Percentiles rank a stretch among this genome's conserved stretches.
These are phyloP conservation scores for Geosmithia putterillii DNA, from an alignment of 2,329 filamentous ascomycete genomes.

Conservation along the genomic window DNA sequence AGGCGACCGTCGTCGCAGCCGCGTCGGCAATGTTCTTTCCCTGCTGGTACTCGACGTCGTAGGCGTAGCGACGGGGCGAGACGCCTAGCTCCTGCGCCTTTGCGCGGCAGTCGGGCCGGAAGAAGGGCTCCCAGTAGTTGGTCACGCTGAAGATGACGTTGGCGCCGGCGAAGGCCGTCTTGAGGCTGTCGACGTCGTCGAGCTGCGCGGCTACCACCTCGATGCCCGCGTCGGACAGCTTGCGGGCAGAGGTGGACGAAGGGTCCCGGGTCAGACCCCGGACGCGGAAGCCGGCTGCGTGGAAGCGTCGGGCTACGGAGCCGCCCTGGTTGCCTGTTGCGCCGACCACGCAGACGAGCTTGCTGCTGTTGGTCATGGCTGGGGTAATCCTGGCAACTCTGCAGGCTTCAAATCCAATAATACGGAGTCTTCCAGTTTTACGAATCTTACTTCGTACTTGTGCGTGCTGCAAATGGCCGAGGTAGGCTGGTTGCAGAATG, in stretches of 20 bases:
- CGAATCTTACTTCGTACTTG: too few species aligned
- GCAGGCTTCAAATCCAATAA: too few species aligned
- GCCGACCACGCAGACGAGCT: not conserved
- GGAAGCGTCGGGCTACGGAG: conserved; percentile 7
- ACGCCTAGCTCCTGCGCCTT: conserved; percentile 2
- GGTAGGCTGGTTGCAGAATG: too few species aligned
- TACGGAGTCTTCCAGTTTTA: too few species aligned
- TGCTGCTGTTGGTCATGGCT: not conserved
- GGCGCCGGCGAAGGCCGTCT: conserved; percentile 20
- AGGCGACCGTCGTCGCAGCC: conserved; percentile 3
- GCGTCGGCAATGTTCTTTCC: conserved; percentile 8
- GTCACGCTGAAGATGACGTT: conserved; percentile 23
- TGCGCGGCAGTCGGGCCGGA: conserved; percentile 1
- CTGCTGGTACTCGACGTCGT: conserved; percentile 7
- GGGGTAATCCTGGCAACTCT: too few species aligned
- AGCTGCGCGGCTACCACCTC: conserved; percentile 22
- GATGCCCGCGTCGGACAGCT: conserved; percentile 14
- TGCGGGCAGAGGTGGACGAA: conserved; percentile 16
- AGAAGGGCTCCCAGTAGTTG: conserved; percentile 9
- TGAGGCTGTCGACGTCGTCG: conserved; percentile 16
- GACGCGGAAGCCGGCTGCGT: conserved; percentile 6
- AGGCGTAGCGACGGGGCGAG: conserved; percentile 5
- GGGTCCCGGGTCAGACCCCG: conserved; percentile 27
- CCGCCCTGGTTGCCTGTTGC: conserved; percentile 4
- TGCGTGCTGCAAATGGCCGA: too few species aligned